Evolutionary conservation across 257 asterid species (phyloP), one percentile per base, ranked within the genome.

Genomic region (Ilex aquifolium): DNA sequence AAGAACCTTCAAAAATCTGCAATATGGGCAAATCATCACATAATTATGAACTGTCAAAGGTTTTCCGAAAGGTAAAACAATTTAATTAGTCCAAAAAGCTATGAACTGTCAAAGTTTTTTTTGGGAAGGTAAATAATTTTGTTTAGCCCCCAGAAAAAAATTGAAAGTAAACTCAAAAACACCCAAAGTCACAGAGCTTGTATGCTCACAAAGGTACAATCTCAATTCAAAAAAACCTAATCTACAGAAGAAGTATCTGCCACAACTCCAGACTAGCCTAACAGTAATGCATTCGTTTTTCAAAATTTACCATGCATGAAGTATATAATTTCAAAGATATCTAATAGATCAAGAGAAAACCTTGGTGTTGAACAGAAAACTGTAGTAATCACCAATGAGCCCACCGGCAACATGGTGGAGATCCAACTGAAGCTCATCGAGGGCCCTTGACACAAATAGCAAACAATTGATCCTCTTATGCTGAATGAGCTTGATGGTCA

Each of bases 321-420:
- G 50, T 44, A 44, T 44, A 13, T 49, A 49, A 49, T 49, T 49
- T 49, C 5, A 12, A 7, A 49, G 5, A 11, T 6, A 12, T 11
- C 10, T 12, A 15, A 2, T 49, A 11, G 54, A 11, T 12, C 54
- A 49, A 12, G n/a, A 4, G 17, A 49, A 49, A 49, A 53, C 57
- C 57, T 53, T 53, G 27, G 27, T 53, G 57, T 53, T 53, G 57
- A 53, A 17, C 31, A 53, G 57, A 53, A 53, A 53, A 17, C 57
- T 14, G 57, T 53, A 53, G 57, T 53, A 17, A 53, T 53, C 11
- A 4, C 57, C 57, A 21, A 53, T 21, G 27, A 53, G 57, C 2
- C 57, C 57, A 15, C 57, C 57, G 30, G 57, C 57, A 21, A 53
- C 57, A 21, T 53, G 57, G 2, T 53, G 57, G 11, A 53, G 30